Evolutionary conservation across 108 stramenopile genomes (phyloP), one percentile per base, ranked within the genome.

Genomic region (Nitzschia sp.): DNA sequence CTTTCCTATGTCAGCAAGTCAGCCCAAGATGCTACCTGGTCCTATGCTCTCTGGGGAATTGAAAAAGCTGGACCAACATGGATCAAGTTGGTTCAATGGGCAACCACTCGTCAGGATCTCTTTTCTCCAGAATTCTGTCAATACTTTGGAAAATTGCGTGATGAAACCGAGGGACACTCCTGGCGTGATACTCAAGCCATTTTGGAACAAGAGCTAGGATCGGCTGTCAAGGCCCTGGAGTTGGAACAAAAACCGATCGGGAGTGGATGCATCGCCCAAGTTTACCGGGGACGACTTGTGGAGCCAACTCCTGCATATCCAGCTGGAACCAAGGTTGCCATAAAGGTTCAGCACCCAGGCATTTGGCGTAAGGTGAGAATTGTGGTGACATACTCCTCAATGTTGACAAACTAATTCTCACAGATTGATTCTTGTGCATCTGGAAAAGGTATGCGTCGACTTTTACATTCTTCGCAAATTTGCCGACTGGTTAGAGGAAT

Each of bases 51-150:
- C 10, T 93, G 90, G 86, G 86, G 85, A 6, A 86, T 96, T n/a
- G 90, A 94, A 80, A 58, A 77, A 42, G 88, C 90, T 9, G 95
- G 95, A 7, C 95, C 95, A 19, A 93, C 91, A 8, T 93, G 86
- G 80, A 86, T 94, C 74, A 96, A 96, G 75, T 63, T 94, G 24
- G 78, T 84, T 7, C 95, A 96, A 69, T 96, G 95, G 95, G 93
- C 93, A 12, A 81, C 89, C 0, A 92, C 93, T 8, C 80, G 95
- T 10, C 84, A 88, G 50, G 95, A 96, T 77, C 72, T 96, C 53
- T 94, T 96, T 71, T 78, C 79, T 55, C 84, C 80, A 0, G 83
- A 89, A 61, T 89, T 94, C 69, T 88, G 90, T 46, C 60, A 71
- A n/a, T 84, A 91, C 51, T 91, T 96, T 83, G 80, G 86, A 39